Base-by-base conservation (phyloP, 2,329 filamentous ascomycete species). In the Drechslerella dactyloides region DNA sequence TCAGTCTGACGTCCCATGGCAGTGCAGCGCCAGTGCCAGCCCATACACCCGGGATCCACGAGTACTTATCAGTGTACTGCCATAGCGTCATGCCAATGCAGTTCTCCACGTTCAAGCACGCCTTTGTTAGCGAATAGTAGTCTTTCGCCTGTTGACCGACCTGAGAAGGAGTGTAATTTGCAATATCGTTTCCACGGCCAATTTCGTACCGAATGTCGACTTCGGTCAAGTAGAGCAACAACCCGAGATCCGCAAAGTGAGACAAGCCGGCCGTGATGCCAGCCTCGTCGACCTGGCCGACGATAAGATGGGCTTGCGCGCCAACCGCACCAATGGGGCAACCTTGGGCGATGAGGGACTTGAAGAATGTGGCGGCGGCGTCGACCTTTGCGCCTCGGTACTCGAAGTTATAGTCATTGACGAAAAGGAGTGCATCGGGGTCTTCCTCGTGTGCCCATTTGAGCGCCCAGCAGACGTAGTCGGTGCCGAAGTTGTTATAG, bases 341-440 rank as follows among this genome's bases (percentile, higher is more conserved):
- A 17, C 60, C 60, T 40, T 72, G 48, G 50, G 65, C 35, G 55
- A 72, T 42, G 44, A 72, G 68, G 42, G 59, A 30, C 55, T 65
- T 56, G 68, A 72, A 72, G 37, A 85, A 81, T 35, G 80, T 77
- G 2, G 81, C 74, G 2, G 82, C 81, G 0, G 77, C 78, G 55
- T 80, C 79, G n/a, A 81, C 80, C 79, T 85, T 85, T 66, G 80
- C 76, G 17, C 79, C 78, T 65, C 81, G 80, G 64, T 79, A 80
- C 78, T 88, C 86, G 74, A 87, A 84, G 79, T 84, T 86, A 81
- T 87, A 88, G 79, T 86, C 85, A 77, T 86, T 86, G 79, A 85
- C 85, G 77, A 85, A 86, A 51, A 89, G 81, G 79, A 86, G 86
- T 27, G 85, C 82, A 24, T 80, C 77, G 0, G 84, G 82, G 65